These are phyloP conservation scores for Solanum sitiens DNA, from an alignment of 257 asterid species.

Conservation along the genomic window DNA sequence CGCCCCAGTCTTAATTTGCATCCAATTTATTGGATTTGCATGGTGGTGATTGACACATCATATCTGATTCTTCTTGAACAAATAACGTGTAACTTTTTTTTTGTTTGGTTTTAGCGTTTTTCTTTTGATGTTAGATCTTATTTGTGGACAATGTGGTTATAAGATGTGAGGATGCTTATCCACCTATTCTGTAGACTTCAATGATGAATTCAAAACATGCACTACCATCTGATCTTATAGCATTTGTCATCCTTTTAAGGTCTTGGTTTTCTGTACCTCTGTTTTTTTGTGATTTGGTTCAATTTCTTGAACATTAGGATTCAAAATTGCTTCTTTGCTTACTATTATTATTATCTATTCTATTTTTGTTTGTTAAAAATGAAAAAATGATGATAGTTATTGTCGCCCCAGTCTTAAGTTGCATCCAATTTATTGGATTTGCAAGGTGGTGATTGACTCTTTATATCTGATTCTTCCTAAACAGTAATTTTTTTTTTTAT, in stretches of 20 bases:
- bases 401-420: slow-evolving; percentile 48
- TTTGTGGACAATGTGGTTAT: background rate
- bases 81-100: too few relatives aligned
- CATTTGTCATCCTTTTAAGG: background rate
- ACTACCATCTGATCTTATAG: slow-evolving; percentile 82
- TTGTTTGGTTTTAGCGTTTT: background rate
- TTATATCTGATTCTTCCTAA: slow-evolving; percentile 14
- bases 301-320: background rate
- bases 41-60: slow-evolving; percentile 27
- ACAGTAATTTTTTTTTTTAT: too few relatives aligned
- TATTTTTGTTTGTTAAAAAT: background rate
- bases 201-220: slow-evolving; percentile 63
- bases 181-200: slow-evolving; percentile 39
- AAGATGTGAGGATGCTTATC: slow-evolving; percentile 31
- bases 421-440: slow-evolving; percentile 6
- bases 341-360: background rate
- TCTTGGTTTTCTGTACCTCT: background rate
- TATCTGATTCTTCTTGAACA: slow-evolving; percentile 15
- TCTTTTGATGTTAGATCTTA: background rate
- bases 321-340: background rate
- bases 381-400: slow-evolving; percentile 22
- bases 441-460: slow-evolving; percentile 32
- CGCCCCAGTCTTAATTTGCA: slow-evolving; percentile 45
- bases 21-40: slow-evolving; percentile 4
- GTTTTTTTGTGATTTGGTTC: background rate